A percentile compares a stretch with the other conserved stretches of the same genome.
Evolutionary conservation across 305 asterid species (phyloP).

Genomic region (Fraxinus platypoda): DNA sequence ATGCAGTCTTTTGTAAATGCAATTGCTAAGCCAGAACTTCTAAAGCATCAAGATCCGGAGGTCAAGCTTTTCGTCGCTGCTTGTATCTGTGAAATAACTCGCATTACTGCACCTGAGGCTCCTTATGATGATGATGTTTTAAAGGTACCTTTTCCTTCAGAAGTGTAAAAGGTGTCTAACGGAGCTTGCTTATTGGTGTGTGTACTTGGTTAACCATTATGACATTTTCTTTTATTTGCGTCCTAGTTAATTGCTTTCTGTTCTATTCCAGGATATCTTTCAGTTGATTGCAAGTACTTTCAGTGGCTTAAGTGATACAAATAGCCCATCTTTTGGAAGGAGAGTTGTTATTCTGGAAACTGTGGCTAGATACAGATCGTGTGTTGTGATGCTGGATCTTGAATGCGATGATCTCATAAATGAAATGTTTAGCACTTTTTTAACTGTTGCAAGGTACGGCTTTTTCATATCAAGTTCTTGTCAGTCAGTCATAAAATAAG

Average conservation of each 20-base stretch:
- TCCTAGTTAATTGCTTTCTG: slow-evolving; percentile 27
- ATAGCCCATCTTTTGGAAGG: slow-evolving; percentile 75
- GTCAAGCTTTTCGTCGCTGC: slow-evolving; percentile 91
- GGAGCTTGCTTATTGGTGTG: slow-evolving; percentile 19
- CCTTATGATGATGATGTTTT: slow-evolving; percentile 72
- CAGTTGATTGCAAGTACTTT: slow-evolving; percentile 87
- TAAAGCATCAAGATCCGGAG: slow-evolving; percentile 93
- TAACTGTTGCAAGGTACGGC: slow-evolving; percentile 73
- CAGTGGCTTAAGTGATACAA: slow-evolving; percentile 77
- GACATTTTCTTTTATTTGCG: slow-evolving; percentile 12
- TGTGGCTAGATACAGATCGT: slow-evolving; percentile 89
- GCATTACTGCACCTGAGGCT: slow-evolving; percentile 96
- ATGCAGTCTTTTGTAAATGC: slow-evolving; percentile 78
- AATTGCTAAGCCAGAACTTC: slow-evolving; percentile 77
- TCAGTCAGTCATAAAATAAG: slow-evolving; percentile 14
- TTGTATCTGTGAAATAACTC: slow-evolving; percentile 92
- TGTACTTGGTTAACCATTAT: slow-evolving; percentile 13
- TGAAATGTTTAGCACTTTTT: slow-evolving; percentile 83
- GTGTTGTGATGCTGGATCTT: slow-evolving; percentile 97
- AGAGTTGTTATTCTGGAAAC: slow-evolving; percentile 94
- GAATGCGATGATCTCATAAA: slow-evolving; percentile 91
- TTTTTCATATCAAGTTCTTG: slow-evolving; percentile 23
- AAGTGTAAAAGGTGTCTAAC: slow-evolving; percentile 10
- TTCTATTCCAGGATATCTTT: slow-evolving; percentile 73
- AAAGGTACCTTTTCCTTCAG: slow-evolving; percentile 55